Percentiles rank a stretch among this genome's conserved stretches.
These are phyloP conservation scores for Pythium plurisporium DNA, from an alignment of 352 stramenopile species.

Conservation along the genomic window DNA sequence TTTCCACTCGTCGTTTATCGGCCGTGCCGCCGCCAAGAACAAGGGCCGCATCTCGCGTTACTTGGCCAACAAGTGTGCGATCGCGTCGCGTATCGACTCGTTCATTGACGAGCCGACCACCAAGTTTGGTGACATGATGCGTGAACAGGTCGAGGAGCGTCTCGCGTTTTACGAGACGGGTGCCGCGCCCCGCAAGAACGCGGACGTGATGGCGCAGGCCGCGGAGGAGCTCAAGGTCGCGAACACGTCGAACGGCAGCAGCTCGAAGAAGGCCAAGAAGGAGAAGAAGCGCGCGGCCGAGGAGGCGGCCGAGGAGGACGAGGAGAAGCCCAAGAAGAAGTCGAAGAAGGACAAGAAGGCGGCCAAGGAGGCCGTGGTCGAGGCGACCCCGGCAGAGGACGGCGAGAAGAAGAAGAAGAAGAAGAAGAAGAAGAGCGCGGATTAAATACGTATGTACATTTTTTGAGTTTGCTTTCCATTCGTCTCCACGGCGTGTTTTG, in stretches of 20 bases:
- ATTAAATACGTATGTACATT: constrained; percentile 25
- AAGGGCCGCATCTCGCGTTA: constrained; percentile 99
- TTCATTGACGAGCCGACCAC: constrained; percentile 96
- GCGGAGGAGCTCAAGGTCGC: constrained; percentile 84
- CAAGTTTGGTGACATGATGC: constrained; percentile 98
- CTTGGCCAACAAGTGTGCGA: constrained; percentile 99
- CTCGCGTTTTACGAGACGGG: constrained; percentile 99
- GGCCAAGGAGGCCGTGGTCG: constrained; percentile 33
- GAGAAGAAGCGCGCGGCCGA: constrained; percentile 77
- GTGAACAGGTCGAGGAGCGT: constrained; percentile 99
- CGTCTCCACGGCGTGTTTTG: background rate
- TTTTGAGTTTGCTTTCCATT: constrained; percentile 8
- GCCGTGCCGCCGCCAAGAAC: constrained; percentile 98
- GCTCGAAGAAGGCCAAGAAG: constrained; percentile 72
- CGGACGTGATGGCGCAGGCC: constrained; percentile 98
- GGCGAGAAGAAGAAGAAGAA: constrained; percentile 81
- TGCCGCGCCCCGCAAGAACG: constrained; percentile 96
- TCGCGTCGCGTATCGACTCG: constrained; percentile 98
- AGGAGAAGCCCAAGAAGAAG: constrained; percentile 74
- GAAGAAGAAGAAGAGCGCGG: constrained; percentile 61
- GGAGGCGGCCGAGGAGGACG: constrained; percentile 44
- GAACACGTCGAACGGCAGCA: constrained; percentile 14
- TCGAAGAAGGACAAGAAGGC: constrained; percentile 73
- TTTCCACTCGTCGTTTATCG: constrained; percentile 99
- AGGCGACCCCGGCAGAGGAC: constrained; percentile 31